phyloP scores from a whole-genome alignment of 2,329 filamentous ascomycete species.

The Clonostachys rosea region DNA sequence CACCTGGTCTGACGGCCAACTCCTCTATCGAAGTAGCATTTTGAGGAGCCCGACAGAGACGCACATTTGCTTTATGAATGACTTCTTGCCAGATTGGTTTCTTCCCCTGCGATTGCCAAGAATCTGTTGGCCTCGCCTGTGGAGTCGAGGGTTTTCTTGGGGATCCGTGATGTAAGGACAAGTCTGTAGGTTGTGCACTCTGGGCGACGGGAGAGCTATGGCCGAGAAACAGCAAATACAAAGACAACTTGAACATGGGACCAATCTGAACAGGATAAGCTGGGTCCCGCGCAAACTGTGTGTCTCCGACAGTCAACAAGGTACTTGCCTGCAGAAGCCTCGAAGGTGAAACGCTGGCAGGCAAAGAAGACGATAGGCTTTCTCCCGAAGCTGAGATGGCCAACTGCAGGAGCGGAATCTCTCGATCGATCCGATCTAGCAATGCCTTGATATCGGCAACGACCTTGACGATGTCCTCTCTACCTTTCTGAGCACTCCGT shows the following conservation, averaged over 20 bases:
- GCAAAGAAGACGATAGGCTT: slow-evolving; percentile 74
- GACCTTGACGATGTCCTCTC: slow-evolving; percentile 30
- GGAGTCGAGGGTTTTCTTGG: background rate
- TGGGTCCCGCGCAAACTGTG: slow-evolving; percentile 67
- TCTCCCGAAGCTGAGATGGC: slow-evolving; percentile 93
- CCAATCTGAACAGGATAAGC: slow-evolving; percentile 73
- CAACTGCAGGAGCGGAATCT: slow-evolving; percentile 86
- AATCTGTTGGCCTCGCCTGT: background rate
- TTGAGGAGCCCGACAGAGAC: slow-evolving; percentile 65
- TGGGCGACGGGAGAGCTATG: slow-evolving; percentile 46
- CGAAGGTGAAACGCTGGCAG: slow-evolving; percentile 82
- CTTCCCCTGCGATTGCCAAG: slow-evolving; percentile 31
- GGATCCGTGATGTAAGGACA: background rate
- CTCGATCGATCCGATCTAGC: slow-evolving; percentile 77
- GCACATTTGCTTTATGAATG: slow-evolving; percentile 85
- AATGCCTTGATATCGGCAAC: slow-evolving; percentile 71
- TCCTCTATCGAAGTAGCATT: background rate
- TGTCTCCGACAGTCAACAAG: slow-evolving; percentile 81
- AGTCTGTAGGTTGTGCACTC: background rate
- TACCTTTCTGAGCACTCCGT: background rate
- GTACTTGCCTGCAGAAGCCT: slow-evolving; percentile 89
- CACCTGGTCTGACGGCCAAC: background rate
- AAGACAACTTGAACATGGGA: slow-evolving; percentile 76
- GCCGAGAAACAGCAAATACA: slow-evolving; percentile 93
- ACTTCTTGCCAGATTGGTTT: slow-evolving; percentile 90